A percentile compares a stretch with the other conserved stretches of the same genome.
Evolutionary conservation across 1,139 yeast genomes (phyloP).

Genomic region (Taphrina communis): DNA sequence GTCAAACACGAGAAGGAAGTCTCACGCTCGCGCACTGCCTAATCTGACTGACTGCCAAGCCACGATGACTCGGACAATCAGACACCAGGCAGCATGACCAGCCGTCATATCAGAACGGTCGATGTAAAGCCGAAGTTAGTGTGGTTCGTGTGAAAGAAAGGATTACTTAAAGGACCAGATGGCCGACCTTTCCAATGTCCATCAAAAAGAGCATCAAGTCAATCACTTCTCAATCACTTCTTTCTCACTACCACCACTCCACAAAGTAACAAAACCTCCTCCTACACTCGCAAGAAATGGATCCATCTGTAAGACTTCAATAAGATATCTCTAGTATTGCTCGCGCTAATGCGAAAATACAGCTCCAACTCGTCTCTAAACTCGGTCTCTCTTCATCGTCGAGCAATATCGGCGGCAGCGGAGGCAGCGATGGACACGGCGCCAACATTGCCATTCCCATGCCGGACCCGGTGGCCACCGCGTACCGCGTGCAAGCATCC

Average conservation of each 20-base stretch:
- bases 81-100: too few relatives aligned
- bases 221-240: slow-evolving; percentile 7
- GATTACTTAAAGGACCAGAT: not conserved
- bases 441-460: slow-evolving; percentile 15
- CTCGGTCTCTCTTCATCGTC: not conserved
- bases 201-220: not conserved
- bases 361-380: slow-evolving; percentile 2
- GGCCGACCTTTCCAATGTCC: slow-evolving; percentile 3
- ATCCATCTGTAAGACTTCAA: not conserved
- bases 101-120: too few relatives aligned
- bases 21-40: too few relatives aligned
- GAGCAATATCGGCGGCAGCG: too few relatives aligned
- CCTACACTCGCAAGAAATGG: not conserved
- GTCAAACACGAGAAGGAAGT: too few relatives aligned
- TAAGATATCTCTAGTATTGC: too few relatives aligned
- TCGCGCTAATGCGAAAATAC: not conserved
- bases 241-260: too few relatives aligned
- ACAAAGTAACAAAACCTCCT: too few relatives aligned
- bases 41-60: too few relatives aligned
- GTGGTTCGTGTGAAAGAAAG: not conserved
- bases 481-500: slow-evolving; percentile 5
- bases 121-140: too few relatives aligned
- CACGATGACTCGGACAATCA: not conserved
- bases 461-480: slow-evolving; percentile 16
- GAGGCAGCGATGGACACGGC: not conserved